Base-by-base conservation (phyloP, 2,329 filamentous ascomycete genomes). In the Aspergillus hortae region DNA sequence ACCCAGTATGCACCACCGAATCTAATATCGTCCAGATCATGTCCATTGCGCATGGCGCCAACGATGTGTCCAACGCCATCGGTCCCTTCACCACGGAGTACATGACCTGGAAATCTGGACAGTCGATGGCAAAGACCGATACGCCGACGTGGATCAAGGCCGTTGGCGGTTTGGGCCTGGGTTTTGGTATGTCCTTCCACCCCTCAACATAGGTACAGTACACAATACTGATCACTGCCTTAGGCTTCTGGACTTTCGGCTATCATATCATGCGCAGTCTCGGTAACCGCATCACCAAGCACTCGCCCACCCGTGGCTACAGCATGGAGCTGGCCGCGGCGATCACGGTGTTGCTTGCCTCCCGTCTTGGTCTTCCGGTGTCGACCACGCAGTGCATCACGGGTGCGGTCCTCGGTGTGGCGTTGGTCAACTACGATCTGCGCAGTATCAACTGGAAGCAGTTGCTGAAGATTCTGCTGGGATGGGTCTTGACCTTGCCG, bases 401-500 rank as follows among this genome's bases (percentile, higher is more conserved):
- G 7, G 69, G 70, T 27, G 61, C 69, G 1, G 59, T 63, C 0
- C 56, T 73, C 44, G 69, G 70, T n/a, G 67, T 69, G 11, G 69
- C 67, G 4, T 56, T 72, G 14, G 69, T 69, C 59, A 72, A 70
- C 45, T 66, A 64, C 44, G 66, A 70, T 49, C 53, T 70, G 19
- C 64, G 68, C 14, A 72, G 72, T 4, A 72, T 77, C 52, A 77
- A 77, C 48, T 74, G 74, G 74, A 65, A 65, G 30, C 73, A 75
- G 48, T 49, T 77, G 25, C 65, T 53, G 4, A 75, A 66, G 57
- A 76, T 77, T 46, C 72, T 75, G 53, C 64, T 67, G 42, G 73
- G 72, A 7, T 77, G 75, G 75, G 61, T 77, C 19, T 57, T 76
- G 38, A 77, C 75, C 2, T 61, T 77, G 11, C 75, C 75, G 38